A percentile compares a stretch with the other conserved stretches of the same genome.
phyloP scores from a whole-genome alignment of 371 early-diverging fungal genomes.

The Mortierella sp. region DNA sequence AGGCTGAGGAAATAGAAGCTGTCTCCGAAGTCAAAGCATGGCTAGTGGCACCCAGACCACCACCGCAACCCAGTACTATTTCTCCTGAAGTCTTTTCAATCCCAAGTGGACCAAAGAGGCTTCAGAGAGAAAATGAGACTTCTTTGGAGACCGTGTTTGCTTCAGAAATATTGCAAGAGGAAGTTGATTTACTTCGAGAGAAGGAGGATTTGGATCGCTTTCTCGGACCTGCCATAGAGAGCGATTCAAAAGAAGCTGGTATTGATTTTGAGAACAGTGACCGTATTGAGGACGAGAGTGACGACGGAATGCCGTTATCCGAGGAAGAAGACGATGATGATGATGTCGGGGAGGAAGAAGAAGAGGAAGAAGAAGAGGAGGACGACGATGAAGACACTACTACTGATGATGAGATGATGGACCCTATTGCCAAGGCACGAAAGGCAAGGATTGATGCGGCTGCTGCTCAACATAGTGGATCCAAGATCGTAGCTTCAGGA shows the following conservation, averaged over 20 bases:
- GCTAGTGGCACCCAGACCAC: too few relatives aligned
- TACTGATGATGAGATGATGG: slow-evolving; percentile 19
- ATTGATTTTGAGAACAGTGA: slow-evolving; percentile 1
- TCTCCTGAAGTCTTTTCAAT: too few relatives aligned
- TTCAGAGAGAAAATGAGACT: too few relatives aligned
- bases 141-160: too few relatives aligned
- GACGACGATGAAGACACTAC: slow-evolving; percentile 4
- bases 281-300: slow-evolving; percentile 6
- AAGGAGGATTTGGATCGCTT: slow-evolving; percentile 35
- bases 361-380: slow-evolving; percentile 13
- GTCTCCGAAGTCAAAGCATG: too few relatives aligned
- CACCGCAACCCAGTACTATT: too few relatives aligned
- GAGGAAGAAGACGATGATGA: slow-evolving; percentile 7
- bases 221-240: slow-evolving; percentile 29
- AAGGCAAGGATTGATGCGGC: slow-evolving; percentile 22
- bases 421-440: slow-evolving; percentile 44
- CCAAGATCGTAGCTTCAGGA: slow-evolving; percentile 5
- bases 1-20: too few relatives aligned
- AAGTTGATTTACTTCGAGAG: slow-evolving; percentile 14
- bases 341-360: slow-evolving; percentile 10
- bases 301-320: too few relatives aligned
- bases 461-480: background rate
- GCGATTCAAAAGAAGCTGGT: slow-evolving; percentile 15
- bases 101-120: too few relatives aligned
- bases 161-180: background rate